Evolutionary conservation across 2,329 filamentous ascomycete genomes (phyloP), one percentile per base, ranked within the genome.

Genomic region (Monosporascus ibericus): DNA sequence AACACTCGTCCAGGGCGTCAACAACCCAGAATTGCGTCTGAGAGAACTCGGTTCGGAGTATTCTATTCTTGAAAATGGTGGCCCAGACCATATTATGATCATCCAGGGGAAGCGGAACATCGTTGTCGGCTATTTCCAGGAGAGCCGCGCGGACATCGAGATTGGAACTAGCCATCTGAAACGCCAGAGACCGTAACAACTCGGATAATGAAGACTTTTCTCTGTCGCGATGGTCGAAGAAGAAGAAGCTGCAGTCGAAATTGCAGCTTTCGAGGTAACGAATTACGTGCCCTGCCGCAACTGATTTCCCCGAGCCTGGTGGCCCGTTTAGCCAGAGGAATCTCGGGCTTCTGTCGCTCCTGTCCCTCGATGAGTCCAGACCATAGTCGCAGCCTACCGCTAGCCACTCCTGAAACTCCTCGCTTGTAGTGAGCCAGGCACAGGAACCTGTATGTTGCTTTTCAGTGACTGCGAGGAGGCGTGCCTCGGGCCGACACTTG

Each of bases 221-320:
- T 49, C 60, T 58, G 38, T 64, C 56, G 22, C 58, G 55, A 49
- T 55, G 56, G n/a, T 58, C 58, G 52, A 66, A 68, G 51, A 65
- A 66, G 52, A 60, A 64, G 49, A 63, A 65, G 42, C 53, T 56
- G 44, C 59, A 63, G 46, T 65, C 60, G 2, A 57, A 25, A 37
- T 61, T 55, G 49, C 47, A 52, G 8, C 54, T 51, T 48, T 62
- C 53, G 7, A 67, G 55, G 39, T 62, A 57, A 25, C 46, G 50
- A 38, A 66, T 54, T 17, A 65, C 55, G 48, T 62, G 60, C 0
- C 58, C 58, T 2, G 63, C 52, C 3, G 59, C 52, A 5, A 64
- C 58, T 2, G 63, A 59, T 48, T 66, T 68, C 15, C 63, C 65
- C 17, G 60, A 57, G 1, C 58, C 65, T 3, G 64, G 65, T 25